These are phyloP conservation scores for Hibiscus tridactylites DNA, from an alignment of 345 rosid species.

Conservation along the genomic window DNA sequence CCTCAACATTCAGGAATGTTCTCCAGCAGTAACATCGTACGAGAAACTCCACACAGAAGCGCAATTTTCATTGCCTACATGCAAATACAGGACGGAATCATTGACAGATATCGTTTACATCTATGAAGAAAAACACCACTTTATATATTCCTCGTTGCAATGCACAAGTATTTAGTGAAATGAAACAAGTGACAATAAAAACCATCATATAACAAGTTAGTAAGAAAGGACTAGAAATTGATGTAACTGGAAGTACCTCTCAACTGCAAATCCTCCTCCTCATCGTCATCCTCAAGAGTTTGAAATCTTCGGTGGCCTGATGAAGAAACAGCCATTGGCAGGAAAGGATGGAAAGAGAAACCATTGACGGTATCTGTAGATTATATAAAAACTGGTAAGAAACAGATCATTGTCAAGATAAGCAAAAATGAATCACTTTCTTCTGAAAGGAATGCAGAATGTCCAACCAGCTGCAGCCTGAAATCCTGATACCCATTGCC, in stretches of 20 bases:
- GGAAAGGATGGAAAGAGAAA: constrained; percentile 79
- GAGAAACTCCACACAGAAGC: constrained; percentile 78
- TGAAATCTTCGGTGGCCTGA: constrained; percentile 86
- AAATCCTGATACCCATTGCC: constrained; percentile 80
- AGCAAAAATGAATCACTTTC: not conserved
- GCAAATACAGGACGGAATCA: not conserved
- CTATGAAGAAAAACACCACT: not conserved
- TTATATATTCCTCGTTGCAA: not conserved
- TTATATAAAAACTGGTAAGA: constrained; percentile 5
- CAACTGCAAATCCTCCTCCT: constrained; percentile 25
- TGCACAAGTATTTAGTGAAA: not conserved
- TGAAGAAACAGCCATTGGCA: constrained; percentile 89
- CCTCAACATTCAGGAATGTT: constrained; percentile 13
- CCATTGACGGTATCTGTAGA: constrained; percentile 74
- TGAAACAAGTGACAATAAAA: not conserved
- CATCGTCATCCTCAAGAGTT: constrained; percentile 37
- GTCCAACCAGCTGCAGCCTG: constrained; percentile 79
- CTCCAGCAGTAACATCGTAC: constrained; percentile 23
- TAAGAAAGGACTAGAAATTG: not conserved
- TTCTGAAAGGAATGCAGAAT: not conserved
- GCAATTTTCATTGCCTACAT: constrained; percentile 54
- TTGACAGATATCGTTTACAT: not conserved
- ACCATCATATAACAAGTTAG: too few relatives aligned
- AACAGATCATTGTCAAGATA: not conserved
- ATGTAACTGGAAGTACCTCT: constrained; percentile 28